These are phyloP conservation scores for Centaurea solstitialis DNA, from an alignment of 129 eudicot species.

Conservation along the genomic window DNA sequence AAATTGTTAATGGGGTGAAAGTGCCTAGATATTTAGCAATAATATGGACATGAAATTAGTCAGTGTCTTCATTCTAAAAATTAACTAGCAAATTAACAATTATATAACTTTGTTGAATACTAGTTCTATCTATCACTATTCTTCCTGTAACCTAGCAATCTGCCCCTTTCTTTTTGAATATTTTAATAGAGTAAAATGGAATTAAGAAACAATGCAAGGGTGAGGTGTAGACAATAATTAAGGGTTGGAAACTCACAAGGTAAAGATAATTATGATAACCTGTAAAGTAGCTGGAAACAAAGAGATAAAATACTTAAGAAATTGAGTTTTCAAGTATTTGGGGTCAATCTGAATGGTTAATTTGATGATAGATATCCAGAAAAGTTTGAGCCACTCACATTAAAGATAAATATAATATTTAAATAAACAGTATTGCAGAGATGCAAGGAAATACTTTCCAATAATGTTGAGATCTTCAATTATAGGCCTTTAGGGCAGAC, in stretches of 20 bases:
- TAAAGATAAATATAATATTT: background rate
- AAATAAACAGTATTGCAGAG: background rate
- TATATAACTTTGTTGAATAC: background rate
- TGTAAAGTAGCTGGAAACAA: slow-evolving; percentile 22
- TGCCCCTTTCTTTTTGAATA: slow-evolving; percentile 13
- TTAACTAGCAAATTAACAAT: background rate
- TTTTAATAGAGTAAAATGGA: background rate
- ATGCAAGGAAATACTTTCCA: background rate
- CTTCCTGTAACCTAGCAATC: slow-evolving; percentile 1
- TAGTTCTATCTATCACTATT: background rate
- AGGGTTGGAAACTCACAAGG: background rate
- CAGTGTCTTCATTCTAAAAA: slow-evolving; percentile 7
- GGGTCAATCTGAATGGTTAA: slow-evolving; percentile 7
- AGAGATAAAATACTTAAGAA: background rate
- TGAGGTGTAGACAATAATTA: background rate
- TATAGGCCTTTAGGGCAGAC: background rate
- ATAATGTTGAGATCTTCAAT: background rate
- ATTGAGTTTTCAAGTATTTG: slow-evolving; percentile 9
- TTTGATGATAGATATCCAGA: slow-evolving; percentile 4
- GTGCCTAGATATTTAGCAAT: background rate
- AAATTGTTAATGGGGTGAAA: background rate
- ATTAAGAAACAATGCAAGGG: background rate
- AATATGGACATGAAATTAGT: background rate
- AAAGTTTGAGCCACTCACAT: background rate
- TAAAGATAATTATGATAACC: slow-evolving; percentile 10